A percentile compares a stretch with the other conserved stretches of the same genome.
Evolutionary conservation across 2,329 filamentous ascomycete species (phyloP).

Genomic region (Botrytis byssoidea): DNA sequence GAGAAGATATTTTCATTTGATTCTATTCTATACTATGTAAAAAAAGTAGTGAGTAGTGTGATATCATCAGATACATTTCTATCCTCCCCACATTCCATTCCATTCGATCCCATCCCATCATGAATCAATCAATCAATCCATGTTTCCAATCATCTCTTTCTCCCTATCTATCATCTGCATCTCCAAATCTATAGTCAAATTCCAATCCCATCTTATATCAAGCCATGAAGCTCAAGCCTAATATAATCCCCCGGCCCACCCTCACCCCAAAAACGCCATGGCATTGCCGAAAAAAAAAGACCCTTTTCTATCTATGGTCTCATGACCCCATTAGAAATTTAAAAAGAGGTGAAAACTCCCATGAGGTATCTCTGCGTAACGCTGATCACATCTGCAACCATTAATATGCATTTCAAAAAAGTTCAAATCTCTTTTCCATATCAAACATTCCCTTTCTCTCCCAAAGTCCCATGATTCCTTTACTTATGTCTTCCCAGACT

Average conservation of each 20-base stretch:
- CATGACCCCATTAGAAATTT: not conserved
- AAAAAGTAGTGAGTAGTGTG: not conserved
- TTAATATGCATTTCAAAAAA: not conserved
- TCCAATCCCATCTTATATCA: not conserved
- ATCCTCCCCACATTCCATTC: not conserved
- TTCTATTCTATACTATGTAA: not conserved
- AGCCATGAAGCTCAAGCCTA: not conserved
- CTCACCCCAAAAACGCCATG: not conserved
- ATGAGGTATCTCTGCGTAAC: constrained; percentile 2
- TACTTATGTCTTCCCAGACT: constrained; percentile 57
- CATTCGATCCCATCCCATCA: not conserved
- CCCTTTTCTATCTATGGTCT: not conserved
- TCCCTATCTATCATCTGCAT: not conserved
- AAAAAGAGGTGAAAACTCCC: not conserved
- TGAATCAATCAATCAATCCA: not conserved
- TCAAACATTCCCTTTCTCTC: not conserved
- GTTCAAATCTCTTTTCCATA: not conserved
- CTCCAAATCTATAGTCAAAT: not conserved
- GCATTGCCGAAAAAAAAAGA: constrained; percentile 1
- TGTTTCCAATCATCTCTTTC: not conserved
- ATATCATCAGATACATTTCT: not conserved
- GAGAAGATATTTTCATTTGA: not conserved
- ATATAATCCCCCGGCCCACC: not conserved
- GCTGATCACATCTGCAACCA: not conserved
- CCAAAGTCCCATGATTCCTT: not conserved